phyloP scores from a whole-genome alignment of 2,329 filamentous ascomycete genomes.

The Tolypocladium guangdongense region DNA sequence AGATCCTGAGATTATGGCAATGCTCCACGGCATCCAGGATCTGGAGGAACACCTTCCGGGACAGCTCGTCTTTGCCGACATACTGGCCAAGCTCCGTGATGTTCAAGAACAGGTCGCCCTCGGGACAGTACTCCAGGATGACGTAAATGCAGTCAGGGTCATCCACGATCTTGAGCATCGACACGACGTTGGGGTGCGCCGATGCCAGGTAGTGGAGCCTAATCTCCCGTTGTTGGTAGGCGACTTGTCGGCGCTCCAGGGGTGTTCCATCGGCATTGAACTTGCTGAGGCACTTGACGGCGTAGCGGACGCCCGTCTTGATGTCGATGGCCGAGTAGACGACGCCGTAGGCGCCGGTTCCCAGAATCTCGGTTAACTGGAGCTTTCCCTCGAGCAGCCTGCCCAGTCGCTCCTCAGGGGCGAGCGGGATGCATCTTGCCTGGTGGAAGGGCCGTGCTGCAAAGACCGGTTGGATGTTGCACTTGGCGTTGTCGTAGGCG shows the following conservation, averaged over 20 bases:
- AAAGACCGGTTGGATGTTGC: slow-evolving; percentile 24
- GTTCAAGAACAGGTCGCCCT: slow-evolving; percentile 93
- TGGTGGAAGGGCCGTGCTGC: slow-evolving; percentile 26
- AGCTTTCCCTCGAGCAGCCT: slow-evolving; percentile 72
- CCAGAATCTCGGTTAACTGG: slow-evolving; percentile 74
- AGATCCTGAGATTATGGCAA: slow-evolving; percentile 88
- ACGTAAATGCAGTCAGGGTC: slow-evolving; percentile 89
- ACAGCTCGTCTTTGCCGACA: slow-evolving; percentile 81
- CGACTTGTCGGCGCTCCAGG: slow-evolving; percentile 73
- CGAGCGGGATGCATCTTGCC: slow-evolving; percentile 41
- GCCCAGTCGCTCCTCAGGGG: slow-evolving; percentile 79
- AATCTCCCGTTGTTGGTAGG: slow-evolving; percentile 90
- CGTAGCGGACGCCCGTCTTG: slow-evolving; percentile 71
- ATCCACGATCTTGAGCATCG: slow-evolving; percentile 87
- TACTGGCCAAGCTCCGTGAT: slow-evolving; percentile 94
- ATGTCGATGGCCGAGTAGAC: slow-evolving; percentile 86
- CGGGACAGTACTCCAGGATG: slow-evolving; percentile 91
- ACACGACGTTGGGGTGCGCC: slow-evolving; percentile 85
- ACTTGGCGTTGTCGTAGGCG: slow-evolving; percentile 38
- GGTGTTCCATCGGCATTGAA: slow-evolving; percentile 58
- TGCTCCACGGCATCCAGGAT: slow-evolving; percentile 93
- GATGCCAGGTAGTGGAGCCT: slow-evolving; percentile 82
- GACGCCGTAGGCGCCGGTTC: slow-evolving; percentile 91
- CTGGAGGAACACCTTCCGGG: slow-evolving; percentile 82
- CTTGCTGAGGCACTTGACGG: slow-evolving; percentile 95